Conservation (phyloP, 768 basidiomycete genomes). For the Lactarius quietus region DNA sequence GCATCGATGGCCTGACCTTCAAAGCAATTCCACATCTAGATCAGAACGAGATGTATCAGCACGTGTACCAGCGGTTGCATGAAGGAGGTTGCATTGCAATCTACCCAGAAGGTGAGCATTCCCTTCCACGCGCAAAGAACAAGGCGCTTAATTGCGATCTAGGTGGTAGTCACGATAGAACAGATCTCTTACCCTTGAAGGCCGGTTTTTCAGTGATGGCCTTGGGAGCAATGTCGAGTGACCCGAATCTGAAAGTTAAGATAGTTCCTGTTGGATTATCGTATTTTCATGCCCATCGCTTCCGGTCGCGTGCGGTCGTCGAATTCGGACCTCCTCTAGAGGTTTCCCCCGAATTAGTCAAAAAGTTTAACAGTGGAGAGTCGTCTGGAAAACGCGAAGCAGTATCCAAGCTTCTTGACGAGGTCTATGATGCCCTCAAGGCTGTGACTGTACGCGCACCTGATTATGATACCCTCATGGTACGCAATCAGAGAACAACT, state of each 20-base stretch:
- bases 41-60: constrained; percentile 91
- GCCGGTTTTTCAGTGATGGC: constrained; percentile 99
- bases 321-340: constrained; percentile 92
- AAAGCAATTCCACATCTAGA: constrained; percentile 87
- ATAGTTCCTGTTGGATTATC: constrained; percentile 67
- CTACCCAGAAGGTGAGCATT: constrained; percentile 85
- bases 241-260: constrained; percentile 81
- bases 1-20: constrained; percentile 67
- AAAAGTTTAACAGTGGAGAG: constrained; percentile 90
- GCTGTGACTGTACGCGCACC: constrained; percentile 95
- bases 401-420: constrained; percentile 79
- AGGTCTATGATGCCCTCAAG: constrained; percentile 90
- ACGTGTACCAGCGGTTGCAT: constrained; percentile 84
- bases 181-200: constrained; percentile 93
- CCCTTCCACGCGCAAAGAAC: constrained; percentile 15
- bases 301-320: constrained; percentile 94
- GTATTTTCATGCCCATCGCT: constrained; percentile 49
- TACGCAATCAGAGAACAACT: constrained; percentile 35
- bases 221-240: constrained; percentile 91
- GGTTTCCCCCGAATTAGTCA: constrained; percentile 78
- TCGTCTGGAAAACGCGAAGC: constrained; percentile 79
- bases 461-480: constrained; percentile 98
- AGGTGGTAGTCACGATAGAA: constrained; percentile 98
- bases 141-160: background rate
- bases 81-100: constrained; percentile 92